phyloP scores from a whole-genome alignment of 345 rosid genomes.

The Hypericum perforatum region DNA sequence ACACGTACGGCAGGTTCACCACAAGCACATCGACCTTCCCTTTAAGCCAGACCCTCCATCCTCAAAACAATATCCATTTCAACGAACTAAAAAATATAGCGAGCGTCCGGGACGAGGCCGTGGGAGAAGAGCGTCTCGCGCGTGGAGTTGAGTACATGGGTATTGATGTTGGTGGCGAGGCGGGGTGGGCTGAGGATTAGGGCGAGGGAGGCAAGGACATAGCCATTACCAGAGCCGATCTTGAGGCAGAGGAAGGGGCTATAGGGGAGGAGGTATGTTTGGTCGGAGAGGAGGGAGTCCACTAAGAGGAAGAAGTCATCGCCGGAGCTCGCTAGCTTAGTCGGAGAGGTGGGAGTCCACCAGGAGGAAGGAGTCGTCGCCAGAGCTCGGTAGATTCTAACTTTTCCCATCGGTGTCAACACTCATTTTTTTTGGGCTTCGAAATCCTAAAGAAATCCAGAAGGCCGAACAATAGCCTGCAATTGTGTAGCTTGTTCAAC shows the following conservation, averaged over 20 bases:
- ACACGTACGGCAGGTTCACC: conserved; percentile 48
- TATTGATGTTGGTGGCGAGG: conserved; percentile 46
- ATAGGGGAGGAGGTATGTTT: conserved; percentile 42
- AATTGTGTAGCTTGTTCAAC: too few species aligned
- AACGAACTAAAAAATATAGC: too few species aligned
- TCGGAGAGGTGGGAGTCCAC: conserved; percentile 49
- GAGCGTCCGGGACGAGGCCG: conserved; percentile 46
- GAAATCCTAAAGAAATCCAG: too few species aligned
- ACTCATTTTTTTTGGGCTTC: too few species aligned
- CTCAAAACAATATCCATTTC: too few species aligned
- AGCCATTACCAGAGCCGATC: conserved; percentile 6
- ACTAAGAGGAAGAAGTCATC: conserved; percentile 88
- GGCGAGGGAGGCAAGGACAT: conserved; percentile 5
- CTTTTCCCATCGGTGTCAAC: too few species aligned
- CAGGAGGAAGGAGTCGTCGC: neutral
- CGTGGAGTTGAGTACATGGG: conserved; percentile 48
- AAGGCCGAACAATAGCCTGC: too few species aligned
- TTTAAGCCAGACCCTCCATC: too few species aligned
- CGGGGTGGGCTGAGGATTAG: neutral
- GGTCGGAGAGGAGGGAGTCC: conserved; percentile 74
- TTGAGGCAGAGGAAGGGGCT: conserved; percentile 23
- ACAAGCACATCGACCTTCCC: too few species aligned
- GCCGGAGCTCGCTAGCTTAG: conserved; percentile 69
- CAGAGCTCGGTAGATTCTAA: too few species aligned
- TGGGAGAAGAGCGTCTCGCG: conserved; percentile 59